Conservation (phyloP, 208 protist species). For the Leishmania amazonensis region DNA sequence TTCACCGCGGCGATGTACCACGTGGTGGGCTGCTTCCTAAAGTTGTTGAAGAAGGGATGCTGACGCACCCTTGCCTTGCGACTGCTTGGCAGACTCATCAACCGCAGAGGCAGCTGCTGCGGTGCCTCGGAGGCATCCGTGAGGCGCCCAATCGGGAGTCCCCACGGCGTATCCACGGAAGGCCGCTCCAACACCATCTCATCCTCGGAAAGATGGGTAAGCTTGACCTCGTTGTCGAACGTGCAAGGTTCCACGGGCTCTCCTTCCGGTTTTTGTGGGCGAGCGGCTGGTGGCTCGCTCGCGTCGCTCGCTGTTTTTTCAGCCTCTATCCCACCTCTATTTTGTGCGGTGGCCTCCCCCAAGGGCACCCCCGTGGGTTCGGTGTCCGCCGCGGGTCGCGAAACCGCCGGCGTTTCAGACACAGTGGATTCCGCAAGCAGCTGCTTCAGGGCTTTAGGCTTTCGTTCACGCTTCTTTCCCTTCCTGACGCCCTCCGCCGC, state of each 20-base stretch:
- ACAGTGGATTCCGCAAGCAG: not conserved
- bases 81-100: slow-evolving; percentile 17
- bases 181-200: slow-evolving; percentile 64
- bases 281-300: too few species aligned
- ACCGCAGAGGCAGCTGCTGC: slow-evolving; percentile 17
- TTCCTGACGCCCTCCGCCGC: not conserved
- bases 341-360: not conserved
- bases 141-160: slow-evolving; percentile 39
- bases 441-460: not conserved
- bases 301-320: not conserved
- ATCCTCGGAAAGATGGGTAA: slow-evolving; percentile 37
- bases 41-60: slow-evolving; percentile 49
- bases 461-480: not conserved
- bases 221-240: slow-evolving; percentile 56
- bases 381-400: not conserved
- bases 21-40: slow-evolving; percentile 34
- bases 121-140: slow-evolving; percentile 14
- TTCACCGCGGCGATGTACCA: slow-evolving; percentile 62
- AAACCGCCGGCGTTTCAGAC: not conserved
- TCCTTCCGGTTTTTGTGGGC: not conserved
- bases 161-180: slow-evolving; percentile 48
- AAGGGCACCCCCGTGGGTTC: not conserved
- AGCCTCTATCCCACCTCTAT: not conserved
- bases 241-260: slow-evolving; percentile 22
- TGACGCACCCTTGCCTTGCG: not conserved